Evolutionary conservation across 75 land plant genomes (phyloP).

Genomic region (Sequoia sempervirens): DNA sequence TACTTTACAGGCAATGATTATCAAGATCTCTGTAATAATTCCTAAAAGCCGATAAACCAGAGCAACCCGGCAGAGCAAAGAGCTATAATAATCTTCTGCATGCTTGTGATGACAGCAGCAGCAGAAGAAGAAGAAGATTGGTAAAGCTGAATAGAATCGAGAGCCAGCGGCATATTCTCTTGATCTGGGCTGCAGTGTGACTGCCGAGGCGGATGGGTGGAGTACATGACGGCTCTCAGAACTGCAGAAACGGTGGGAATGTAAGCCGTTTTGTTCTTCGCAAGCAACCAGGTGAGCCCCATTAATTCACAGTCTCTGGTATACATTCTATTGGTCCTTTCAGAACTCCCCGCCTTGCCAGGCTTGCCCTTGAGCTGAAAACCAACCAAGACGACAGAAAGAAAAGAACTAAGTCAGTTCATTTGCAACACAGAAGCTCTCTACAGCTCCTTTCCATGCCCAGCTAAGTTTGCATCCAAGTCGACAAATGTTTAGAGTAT

Average conservation of each 20-base stretch:
- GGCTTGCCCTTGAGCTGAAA: slow-evolving; percentile 6
- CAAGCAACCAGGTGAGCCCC: slow-evolving; percentile 83
- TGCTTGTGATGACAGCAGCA: neutral
- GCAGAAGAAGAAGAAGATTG: neutral
- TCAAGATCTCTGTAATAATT: neutral
- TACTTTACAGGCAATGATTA: too few relatives aligned
- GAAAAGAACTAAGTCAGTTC: neutral
- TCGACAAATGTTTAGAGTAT: too few relatives aligned
- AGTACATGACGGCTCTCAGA: slow-evolving; percentile 76
- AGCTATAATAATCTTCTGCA: neutral
- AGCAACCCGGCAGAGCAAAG: neutral
- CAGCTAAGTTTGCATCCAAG: too few relatives aligned
- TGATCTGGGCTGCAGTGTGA: slow-evolving; percentile 67
- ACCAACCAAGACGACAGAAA: neutral
- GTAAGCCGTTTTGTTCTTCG: slow-evolving; percentile 70
- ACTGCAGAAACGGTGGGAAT: slow-evolving; percentile 84
- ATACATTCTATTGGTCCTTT: slow-evolving; percentile 34
- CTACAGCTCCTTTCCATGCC: too few relatives aligned
- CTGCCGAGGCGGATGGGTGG: slow-evolving; percentile 38
- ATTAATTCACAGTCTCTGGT: slow-evolving; percentile 67
- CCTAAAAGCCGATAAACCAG: neutral
- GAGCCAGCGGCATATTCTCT: slow-evolving; percentile 86
- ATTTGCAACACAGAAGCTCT: neutral
- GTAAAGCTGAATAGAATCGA: slow-evolving; percentile 40
- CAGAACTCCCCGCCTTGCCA: neutral